Evolutionary conservation across 768 basidiomycete genomes (phyloP).

Genomic region (Rhodotorula sphaerocarpa): DNA sequence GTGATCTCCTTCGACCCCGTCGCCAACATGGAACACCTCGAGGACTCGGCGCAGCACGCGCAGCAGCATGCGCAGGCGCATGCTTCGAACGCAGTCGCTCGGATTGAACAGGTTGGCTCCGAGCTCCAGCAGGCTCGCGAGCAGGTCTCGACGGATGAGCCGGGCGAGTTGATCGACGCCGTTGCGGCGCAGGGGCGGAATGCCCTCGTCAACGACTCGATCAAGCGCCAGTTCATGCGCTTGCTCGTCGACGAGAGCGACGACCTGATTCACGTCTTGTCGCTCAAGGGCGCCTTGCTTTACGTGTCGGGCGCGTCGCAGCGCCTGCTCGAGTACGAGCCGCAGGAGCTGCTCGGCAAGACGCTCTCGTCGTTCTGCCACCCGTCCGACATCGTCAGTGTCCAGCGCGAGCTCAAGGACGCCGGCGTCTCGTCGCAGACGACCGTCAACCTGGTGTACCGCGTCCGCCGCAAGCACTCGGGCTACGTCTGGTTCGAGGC

Average conservation of each 20-base stretch:
- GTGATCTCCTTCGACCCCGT: conserved; percentile 7
- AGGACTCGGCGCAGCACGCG: conserved; percentile 5
- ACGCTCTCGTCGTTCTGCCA: conserved; percentile 75
- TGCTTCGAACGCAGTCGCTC: conserved; percentile 31
- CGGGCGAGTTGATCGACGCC: conserved; percentile 23
- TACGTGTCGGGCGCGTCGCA: conserved; percentile 79
- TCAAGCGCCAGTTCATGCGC: conserved; percentile 44
- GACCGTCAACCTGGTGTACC: conserved; percentile 73
- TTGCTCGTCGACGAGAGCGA: conserved; percentile 45
- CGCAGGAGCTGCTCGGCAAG: conserved; percentile 71
- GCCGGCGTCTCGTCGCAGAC: conserved; percentile 13
- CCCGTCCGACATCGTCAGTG: conserved; percentile 77
- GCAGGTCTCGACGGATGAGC: conserved; percentile 11
- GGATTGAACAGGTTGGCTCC: conserved; percentile 15
- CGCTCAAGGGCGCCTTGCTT: conserved; percentile 82
- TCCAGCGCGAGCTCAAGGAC: conserved; percentile 80
- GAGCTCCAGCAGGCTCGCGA: conserved; percentile 5
- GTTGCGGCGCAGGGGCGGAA: conserved; percentile 32
- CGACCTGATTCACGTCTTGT: conserved; percentile 84
- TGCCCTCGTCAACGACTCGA: conserved; percentile 39
- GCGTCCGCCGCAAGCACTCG: conserved; percentile 60
- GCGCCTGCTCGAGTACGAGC: conserved; percentile 73
- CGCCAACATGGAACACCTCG: conserved; percentile 10
- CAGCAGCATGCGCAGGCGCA: conserved; percentile 2
- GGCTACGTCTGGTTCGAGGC: conserved; percentile 84